Percentiles rank a stretch among this genome's conserved stretches.
Conservation (phyloP, 441 rosid species). For the Flueggea neowawraea region DNA sequence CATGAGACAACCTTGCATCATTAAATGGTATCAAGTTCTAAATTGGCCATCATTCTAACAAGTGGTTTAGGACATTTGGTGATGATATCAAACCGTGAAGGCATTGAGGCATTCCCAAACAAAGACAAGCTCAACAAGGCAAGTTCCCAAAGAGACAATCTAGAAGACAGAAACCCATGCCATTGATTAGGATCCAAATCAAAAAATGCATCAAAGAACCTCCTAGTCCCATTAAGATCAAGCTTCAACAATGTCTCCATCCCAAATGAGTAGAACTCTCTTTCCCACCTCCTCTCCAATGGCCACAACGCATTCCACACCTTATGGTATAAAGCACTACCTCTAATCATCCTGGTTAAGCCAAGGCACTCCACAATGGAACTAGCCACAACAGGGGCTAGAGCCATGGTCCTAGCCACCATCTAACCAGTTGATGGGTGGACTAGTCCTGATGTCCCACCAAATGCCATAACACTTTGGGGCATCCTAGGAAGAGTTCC, state of each 20-base stretch:
- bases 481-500: constrained; percentile 64
- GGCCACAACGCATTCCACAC: constrained; percentile 69
- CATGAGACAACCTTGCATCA: not conserved
- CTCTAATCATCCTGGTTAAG: constrained; percentile 65
- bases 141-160: constrained; percentile 46
- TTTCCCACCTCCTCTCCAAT: constrained; percentile 29
- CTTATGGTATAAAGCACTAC: constrained; percentile 40
- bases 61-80: constrained; percentile 61
- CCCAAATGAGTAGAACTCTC: constrained; percentile 55
- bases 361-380: constrained; percentile 64
- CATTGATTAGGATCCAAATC: constrained; percentile 54
- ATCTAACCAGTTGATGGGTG: constrained; percentile 72
- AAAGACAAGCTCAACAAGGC: constrained; percentile 35
- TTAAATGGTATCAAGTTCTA: constrained; percentile 50
- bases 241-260: constrained; percentile 74
- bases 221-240: constrained; percentile 46
- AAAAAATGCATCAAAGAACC: constrained; percentile 66
- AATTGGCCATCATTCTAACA: constrained; percentile 46
- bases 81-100: constrained; percentile 47
- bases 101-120: constrained; percentile 44
- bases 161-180: constrained; percentile 64
- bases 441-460: constrained; percentile 61
- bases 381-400: constrained; percentile 43
- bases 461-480: constrained; percentile 59
- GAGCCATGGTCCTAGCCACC: constrained; percentile 54